Conservation (phyloP, 768 basidiomycete species). For the Mycena maculata region DNA sequence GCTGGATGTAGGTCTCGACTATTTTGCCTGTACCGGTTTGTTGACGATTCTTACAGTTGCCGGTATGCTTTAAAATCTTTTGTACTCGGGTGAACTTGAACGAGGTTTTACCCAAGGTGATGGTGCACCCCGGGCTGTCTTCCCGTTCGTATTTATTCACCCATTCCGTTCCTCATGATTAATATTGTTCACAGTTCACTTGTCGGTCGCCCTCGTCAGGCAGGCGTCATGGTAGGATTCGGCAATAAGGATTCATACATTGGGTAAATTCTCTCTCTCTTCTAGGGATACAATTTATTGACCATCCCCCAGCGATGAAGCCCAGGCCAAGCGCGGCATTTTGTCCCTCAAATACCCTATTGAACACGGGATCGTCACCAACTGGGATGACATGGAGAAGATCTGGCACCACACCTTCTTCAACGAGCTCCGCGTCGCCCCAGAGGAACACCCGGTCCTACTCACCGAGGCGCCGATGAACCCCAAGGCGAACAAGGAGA, state of each 20-base stretch:
- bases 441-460: slow-evolving; percentile 78
- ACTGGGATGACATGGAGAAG: slow-evolving; percentile 38
- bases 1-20: slow-evolving; percentile 70
- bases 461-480: slow-evolving; percentile 81
- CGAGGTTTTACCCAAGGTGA: slow-evolving; percentile 57
- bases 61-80: slow-evolving; percentile 6
- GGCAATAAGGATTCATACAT: slow-evolving; percentile 83
- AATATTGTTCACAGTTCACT: slow-evolving; percentile 64
- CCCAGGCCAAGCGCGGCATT: slow-evolving; percentile 80
- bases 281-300: neutral
- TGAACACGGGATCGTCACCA: slow-evolving; percentile 32
- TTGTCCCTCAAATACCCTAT: slow-evolving; percentile 73
- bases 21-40: neutral
- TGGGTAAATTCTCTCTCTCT: slow-evolving; percentile 53
- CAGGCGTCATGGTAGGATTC: slow-evolving; percentile 83
- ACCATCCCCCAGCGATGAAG: slow-evolving; percentile 65
- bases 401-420: slow-evolving; percentile 42
- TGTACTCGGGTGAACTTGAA: neutral
- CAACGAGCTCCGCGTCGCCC: slow-evolving; percentile 79
- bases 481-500: slow-evolving; percentile 77
- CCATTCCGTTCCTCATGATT: neutral
- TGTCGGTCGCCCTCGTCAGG: slow-evolving; percentile 78
- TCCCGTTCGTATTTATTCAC: slow-evolving; percentile 64
- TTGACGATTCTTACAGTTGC: slow-evolving; percentile 11
- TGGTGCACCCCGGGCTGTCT: slow-evolving; percentile 75